Percentiles rank a stretch among this genome's conserved stretches.
phyloP scores from a whole-genome alignment of 306 rosid species.

The Canavalia gladiata region DNA sequence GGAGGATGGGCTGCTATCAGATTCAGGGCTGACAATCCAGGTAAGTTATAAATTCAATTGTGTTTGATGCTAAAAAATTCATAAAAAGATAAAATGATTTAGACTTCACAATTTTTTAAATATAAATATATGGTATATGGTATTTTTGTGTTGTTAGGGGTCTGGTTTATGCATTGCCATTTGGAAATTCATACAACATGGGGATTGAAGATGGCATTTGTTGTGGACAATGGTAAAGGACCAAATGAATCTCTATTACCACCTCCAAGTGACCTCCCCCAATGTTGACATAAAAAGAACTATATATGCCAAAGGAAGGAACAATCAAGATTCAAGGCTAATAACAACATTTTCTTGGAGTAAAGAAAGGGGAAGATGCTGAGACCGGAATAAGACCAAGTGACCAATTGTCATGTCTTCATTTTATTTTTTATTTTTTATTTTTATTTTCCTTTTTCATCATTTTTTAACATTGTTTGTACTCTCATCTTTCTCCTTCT shows the following conservation, averaged over 20 bases:
- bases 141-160: conserved; percentile 54
- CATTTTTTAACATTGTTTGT: conserved; percentile 19
- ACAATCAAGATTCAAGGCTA: neutral
- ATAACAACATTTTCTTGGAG: conserved; percentile 30
- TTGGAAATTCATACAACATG: conserved; percentile 85
- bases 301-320: conserved; percentile 14
- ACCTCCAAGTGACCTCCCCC: conserved; percentile 79
- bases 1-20: conserved; percentile 90
- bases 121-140: neutral
- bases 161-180: conserved; percentile 83
- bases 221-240: conserved; percentile 84
- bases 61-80: neutral
- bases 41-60: conserved; percentile 44
- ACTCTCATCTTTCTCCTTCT: conserved; percentile 21
- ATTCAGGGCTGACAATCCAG: conserved; percentile 91
- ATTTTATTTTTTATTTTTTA: neutral
- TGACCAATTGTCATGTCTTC: conserved; percentile 22
- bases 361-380: neutral
- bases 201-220: conserved; percentile 93
- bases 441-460: conserved; percentile 11
- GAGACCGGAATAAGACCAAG: conserved; percentile 20
- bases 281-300: conserved; percentile 55
- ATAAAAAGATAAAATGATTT: neutral
- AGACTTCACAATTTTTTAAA: neutral
- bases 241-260: conserved; percentile 76